phyloP scores from a whole-genome alignment of 2,329 filamentous ascomycete genomes.

The Coniochaeta sp. region DNA sequence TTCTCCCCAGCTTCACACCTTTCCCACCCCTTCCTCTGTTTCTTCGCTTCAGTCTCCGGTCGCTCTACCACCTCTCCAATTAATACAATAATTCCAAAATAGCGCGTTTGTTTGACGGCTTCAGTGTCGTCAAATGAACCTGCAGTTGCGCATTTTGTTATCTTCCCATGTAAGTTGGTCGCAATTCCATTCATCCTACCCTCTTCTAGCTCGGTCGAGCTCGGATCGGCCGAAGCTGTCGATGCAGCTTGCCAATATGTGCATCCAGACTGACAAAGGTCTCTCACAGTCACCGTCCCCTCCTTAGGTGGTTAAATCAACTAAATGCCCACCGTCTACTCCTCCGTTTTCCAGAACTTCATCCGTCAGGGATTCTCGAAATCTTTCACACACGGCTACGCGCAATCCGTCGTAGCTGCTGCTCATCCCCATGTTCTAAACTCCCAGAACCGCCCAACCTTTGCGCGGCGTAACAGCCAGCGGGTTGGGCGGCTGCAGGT shows the following conservation, averaged over 20 bases:
- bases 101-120: constrained; percentile 92
- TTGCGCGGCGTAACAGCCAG: constrained; percentile 49
- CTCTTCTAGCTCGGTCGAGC: constrained; percentile 3
- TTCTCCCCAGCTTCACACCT: constrained; percentile 2
- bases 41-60: background rate
- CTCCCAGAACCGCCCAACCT: constrained; percentile 60
- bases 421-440: constrained; percentile 73
- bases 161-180: constrained; percentile 53
- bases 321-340: constrained; percentile 85
- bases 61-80: constrained; percentile 7
- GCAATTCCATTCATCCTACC: background rate
- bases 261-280: background rate
- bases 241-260: constrained; percentile 3
- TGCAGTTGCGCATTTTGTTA: constrained; percentile 62
- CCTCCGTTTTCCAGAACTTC: constrained; percentile 66
- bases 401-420: constrained; percentile 93
- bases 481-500: constrained; percentile 46
- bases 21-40: constrained; percentile 7
- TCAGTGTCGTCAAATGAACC: constrained; percentile 93
- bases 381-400: constrained; percentile 95
- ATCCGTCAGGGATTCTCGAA: constrained; percentile 97
- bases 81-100: constrained; percentile 11
- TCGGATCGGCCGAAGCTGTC: background rate
- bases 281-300: constrained; percentile 41
- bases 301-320: constrained; percentile 44